phyloP scores from a whole-genome alignment of 2,329 filamentous ascomycete species.

The Hymenotorrendiella dingleyae region DNA sequence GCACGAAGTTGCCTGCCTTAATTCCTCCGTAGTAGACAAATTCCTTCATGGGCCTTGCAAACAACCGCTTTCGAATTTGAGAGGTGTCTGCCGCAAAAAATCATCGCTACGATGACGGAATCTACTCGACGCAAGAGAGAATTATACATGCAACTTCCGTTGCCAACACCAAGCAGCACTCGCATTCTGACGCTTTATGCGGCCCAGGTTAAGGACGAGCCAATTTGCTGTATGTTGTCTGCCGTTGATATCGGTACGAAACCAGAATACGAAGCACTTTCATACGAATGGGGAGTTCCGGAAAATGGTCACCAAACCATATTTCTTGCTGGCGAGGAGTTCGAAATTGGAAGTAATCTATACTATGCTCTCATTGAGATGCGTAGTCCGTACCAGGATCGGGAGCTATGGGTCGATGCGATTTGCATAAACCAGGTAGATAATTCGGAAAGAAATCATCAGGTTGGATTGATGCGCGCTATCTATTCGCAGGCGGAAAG shows the following conservation, averaged over 20 bases:
- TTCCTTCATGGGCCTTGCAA: too few relatives aligned
- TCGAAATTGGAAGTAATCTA: background rate
- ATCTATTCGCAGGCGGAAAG: slow-evolving; percentile 10
- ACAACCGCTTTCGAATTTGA: too few relatives aligned
- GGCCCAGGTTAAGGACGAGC: background rate
- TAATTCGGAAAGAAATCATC: slow-evolving; percentile 11
- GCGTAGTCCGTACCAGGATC: background rate
- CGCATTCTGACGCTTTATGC: background rate
- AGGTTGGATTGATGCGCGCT: slow-evolving; percentile 16
- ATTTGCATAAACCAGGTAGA: slow-evolving; percentile 1
- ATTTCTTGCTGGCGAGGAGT: background rate
- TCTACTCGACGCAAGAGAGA: background rate
- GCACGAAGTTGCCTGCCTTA: too few relatives aligned
- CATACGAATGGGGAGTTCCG: background rate
- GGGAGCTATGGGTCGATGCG: background rate
- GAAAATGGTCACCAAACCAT: background rate
- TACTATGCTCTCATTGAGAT: background rate
- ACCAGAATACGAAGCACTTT: background rate
- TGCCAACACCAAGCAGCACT: background rate
- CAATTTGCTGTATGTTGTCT: background rate
- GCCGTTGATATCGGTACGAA: background rate
- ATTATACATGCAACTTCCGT: background rate
- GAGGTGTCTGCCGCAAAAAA: background rate
- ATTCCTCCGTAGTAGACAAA: too few relatives aligned
- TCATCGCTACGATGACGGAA: background rate